Conservation (phyloP, 169 alveolate species). For the Cystoisospora suis region DNA sequence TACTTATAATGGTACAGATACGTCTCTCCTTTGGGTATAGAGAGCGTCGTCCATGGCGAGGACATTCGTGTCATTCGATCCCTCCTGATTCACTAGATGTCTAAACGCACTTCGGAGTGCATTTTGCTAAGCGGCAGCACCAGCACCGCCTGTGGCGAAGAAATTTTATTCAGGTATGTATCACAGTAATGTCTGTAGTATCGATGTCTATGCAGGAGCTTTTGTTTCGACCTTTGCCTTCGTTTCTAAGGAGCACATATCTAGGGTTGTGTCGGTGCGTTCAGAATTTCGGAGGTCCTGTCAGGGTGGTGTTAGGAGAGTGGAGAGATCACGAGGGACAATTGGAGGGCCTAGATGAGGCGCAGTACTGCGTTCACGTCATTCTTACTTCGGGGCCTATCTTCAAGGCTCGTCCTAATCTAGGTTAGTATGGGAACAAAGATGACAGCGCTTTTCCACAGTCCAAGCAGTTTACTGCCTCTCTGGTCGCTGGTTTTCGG, state of each 20-base stretch:
- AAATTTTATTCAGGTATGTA: no score
- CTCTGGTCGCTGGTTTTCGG: neutral
- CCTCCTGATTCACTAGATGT: no score
- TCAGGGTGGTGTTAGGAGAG: conserved; percentile 52
- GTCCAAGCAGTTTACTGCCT: neutral
- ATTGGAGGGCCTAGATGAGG: conserved; percentile 49
- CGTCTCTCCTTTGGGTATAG: no score
- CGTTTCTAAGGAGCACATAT: no score
- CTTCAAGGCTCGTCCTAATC: conserved; percentile 23
- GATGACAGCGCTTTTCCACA: neutral
- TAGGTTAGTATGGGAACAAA: neutral
- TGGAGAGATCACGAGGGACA: conserved; percentile 59
- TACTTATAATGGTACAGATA: no score
- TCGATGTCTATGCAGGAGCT: no score
- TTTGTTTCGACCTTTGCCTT: no score
- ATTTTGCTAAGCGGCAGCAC: no score
- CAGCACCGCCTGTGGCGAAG: no score
- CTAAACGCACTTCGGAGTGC: no score
- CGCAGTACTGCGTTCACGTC: conserved; percentile 41
- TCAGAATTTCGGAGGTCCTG: conserved; percentile 61
- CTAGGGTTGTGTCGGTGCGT: neutral
- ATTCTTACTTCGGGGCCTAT: conserved; percentile 47
- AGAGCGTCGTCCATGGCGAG: no score
- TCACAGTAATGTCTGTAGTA: neutral
- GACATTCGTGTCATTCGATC: no score